Evolutionary conservation across 768 basidiomycete species (phyloP), one percentile per base, ranked within the genome.

Genomic region (Boletus barrowsii): DNA sequence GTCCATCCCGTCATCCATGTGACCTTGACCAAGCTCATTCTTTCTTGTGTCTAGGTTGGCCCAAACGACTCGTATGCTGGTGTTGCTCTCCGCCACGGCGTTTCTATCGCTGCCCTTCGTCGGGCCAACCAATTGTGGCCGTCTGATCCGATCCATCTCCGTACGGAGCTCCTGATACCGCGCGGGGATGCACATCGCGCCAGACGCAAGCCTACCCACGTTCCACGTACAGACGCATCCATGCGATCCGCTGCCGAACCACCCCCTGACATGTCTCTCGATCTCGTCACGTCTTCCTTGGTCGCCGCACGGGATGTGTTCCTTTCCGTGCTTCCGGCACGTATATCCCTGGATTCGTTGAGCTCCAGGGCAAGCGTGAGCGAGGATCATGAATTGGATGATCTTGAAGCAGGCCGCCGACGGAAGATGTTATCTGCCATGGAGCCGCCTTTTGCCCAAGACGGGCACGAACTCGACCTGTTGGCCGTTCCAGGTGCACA

Each of bases 81-180:
- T 26, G 86, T 98, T 13, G 85, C 96, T 0, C 76, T 98, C 46
- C 91, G 86, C 62, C 97, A 98, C 68, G 92, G 91, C 3, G 87
- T 96, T 50, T 81, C 86, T 17, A 76, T 97, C 49, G 80, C 90
- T 26, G 86, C 88, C 14, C 79, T 99, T 13, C 86, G 95, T 45
- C 79, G 85, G 61, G 86, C 86, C 45, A 99, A 99, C 70, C 91
- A 94, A 59, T 76, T 99, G 9, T 99, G 97, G 97, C 70, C 92
- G 7, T 88, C 90, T 8, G 97, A 98, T 67, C 81, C 92, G 1
- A 89, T 99, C 43, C 92, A 96, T 72, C 80, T 94, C 33, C 88
- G 95, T 29, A 84, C 84, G 43, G 76, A 83, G 7, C 82, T 97
- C 35, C 86, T 89, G 63, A 87, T 98, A 53, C 93, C 95, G 0